Evolutionary conservation across 2,329 filamentous ascomycete genomes (phyloP), one percentile per base, ranked within the genome.

Genomic region (Diaporthe sp.): DNA sequence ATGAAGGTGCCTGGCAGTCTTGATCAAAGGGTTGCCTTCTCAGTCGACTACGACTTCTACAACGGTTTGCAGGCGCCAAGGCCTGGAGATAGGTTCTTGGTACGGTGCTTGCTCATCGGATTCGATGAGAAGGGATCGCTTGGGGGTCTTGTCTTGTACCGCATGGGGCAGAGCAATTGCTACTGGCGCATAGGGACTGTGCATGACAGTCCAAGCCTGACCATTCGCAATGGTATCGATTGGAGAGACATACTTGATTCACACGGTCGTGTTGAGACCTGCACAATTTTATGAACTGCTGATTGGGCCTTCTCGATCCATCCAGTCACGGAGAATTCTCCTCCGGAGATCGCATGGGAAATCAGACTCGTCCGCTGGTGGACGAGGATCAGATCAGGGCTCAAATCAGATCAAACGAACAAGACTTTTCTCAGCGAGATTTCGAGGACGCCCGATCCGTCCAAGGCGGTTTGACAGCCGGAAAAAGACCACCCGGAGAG

Each of bases 41-140:
- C 62, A 9, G 62, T 68, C 22, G 62, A 68, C 46, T 68, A 68
- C 31, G 46, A 68, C 62, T 68, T 68, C 31, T 68, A 68, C 46
- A 51, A 37, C 12, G 46, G 46, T 3, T 7, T 39, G 28, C 6
- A 22, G 46, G 62, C 62, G 12, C 62, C 62, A 22, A 53, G 13
- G 13, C 62, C 62, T 28, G 44, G 62, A 6, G 10, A 25, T 5
- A 25, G 62, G 31, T 25, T 68, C 31, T 37, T 17, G n/a, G 62
- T 53, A 5, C 62, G 46, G 4, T 68, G 62, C 28, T 34, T 68
- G 46, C 44, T 68, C 6, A 39, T 68, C 31, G 62, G 62, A 0
- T 37, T 39, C 22, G 46, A 68, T 13, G 62, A 68, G 31, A 25
- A 53, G 1, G 46, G 62, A 10, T 53, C 62, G 1, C 28, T 53